phyloP scores from a whole-genome alignment of 768 basidiomycete species.

The Cyathus striatus region DNA sequence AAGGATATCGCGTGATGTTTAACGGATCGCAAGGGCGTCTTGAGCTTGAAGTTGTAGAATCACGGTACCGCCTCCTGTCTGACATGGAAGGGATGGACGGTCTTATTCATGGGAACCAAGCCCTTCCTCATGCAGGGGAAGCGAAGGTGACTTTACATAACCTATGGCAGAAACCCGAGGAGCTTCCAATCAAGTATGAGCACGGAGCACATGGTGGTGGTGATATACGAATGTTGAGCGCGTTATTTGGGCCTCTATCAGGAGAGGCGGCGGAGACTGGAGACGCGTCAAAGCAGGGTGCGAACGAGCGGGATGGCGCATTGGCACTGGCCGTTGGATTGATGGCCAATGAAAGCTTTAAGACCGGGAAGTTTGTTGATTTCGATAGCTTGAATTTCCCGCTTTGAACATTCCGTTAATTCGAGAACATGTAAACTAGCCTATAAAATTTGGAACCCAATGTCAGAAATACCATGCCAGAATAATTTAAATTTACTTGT shows the following conservation, averaged over 20 bases:
- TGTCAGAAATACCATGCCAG: too few relatives aligned
- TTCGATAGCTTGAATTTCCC: slow-evolving; percentile 24
- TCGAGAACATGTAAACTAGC: too few relatives aligned
- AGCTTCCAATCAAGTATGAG: slow-evolving; percentile 34
- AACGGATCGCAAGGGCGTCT: slow-evolving; percentile 47
- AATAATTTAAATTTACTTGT: too few relatives aligned
- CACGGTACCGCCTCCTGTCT: slow-evolving; percentile 24
- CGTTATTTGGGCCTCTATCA: slow-evolving; percentile 41
- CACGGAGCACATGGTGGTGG: slow-evolving; percentile 44
- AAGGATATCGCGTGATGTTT: slow-evolving; percentile 48
- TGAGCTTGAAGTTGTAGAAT: slow-evolving; percentile 47
- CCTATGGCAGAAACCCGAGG: slow-evolving; percentile 36
- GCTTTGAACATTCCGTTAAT: slow-evolving; percentile 10
- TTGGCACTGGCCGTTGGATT: slow-evolving; percentile 42
- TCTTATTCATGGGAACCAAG: slow-evolving; percentile 27
- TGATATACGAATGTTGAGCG: slow-evolving; percentile 40
- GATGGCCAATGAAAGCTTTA: slow-evolving; percentile 45
- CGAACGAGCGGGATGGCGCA: slow-evolving; percentile 43
- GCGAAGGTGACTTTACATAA: slow-evolving; percentile 37
- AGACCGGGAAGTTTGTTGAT: slow-evolving; percentile 34
- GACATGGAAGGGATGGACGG: slow-evolving; percentile 23
- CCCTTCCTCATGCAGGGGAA: slow-evolving; percentile 37
- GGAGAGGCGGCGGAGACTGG: slow-evolving; percentile 32
- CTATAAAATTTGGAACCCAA: too few relatives aligned
- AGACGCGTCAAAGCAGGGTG: slow-evolving; percentile 39